Conservation (phyloP, 163 green algal genomes). For the Scenedesmus sp. region DNA sequence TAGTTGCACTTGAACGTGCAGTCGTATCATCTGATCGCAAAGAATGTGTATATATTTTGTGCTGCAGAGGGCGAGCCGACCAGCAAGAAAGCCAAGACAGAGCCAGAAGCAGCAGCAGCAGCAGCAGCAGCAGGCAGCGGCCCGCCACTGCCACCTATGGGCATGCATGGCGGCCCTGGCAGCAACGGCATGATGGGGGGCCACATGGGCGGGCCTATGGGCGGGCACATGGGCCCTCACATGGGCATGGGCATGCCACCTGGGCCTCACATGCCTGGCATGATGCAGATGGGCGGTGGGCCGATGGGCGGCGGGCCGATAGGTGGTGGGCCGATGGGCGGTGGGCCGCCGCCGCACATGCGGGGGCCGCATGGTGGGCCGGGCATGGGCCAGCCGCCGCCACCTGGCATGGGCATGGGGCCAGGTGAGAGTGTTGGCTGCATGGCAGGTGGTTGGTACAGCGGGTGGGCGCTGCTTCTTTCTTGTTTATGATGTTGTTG, state of each 20-base stretch:
- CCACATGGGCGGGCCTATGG: background rate
- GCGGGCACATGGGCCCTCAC: background rate
- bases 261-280: background rate
- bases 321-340: conserved; percentile 5
- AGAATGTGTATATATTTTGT: background rate
- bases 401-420: conserved; percentile 38
- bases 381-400: background rate
- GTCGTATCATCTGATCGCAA: too few relatives aligned
- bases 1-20: too few relatives aligned
- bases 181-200: conserved; percentile 16
- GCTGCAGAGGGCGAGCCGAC: conserved; percentile 30
- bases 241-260: background rate
- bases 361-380: background rate
- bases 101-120: background rate
- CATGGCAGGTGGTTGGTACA: background rate
- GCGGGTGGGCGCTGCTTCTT: background rate
- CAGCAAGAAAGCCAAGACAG: conserved; percentile 35
- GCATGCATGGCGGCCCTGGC: background rate
- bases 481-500: background rate
- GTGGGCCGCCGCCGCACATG: background rate
- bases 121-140: background rate
- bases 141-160: background rate
- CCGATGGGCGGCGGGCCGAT: background rate
- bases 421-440: background rate
- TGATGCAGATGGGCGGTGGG: background rate